phyloP scores from a whole-genome alignment of 495 filamentous ascomycete genomes.

The Penicillium maclennaniae region DNA sequence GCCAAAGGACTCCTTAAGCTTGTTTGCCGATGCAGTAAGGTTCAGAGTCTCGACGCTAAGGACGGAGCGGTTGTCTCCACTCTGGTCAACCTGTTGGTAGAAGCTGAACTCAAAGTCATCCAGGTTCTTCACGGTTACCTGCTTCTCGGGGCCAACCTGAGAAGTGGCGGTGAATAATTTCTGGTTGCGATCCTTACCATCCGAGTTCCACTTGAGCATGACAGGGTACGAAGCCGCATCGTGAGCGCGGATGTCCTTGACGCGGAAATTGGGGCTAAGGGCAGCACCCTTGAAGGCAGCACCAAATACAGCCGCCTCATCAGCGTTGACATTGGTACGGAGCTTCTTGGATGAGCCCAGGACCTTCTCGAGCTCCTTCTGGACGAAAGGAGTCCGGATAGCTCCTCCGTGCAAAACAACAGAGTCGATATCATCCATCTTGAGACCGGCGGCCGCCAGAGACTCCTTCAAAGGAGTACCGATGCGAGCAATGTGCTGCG shows the following conservation, averaged over 20 bases:
- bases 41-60: conserved; percentile 68
- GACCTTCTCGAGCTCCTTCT: conserved; percentile 77
- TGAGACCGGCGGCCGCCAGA: conserved; percentile 65
- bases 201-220: conserved; percentile 61
- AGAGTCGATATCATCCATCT: conserved; percentile 75
- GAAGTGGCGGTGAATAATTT: conserved; percentile 78
- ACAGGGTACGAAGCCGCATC: conserved; percentile 72
- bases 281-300: conserved; percentile 92
- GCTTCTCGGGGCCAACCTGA: conserved; percentile 73
- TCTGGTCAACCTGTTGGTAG: conserved; percentile 60
- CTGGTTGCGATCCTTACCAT: conserved; percentile 62
- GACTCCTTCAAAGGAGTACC: conserved; percentile 67
- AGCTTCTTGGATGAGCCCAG: conserved; percentile 72
- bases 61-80: conserved; percentile 49
- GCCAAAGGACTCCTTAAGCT: conserved; percentile 69
- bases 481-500: conserved; percentile 63
- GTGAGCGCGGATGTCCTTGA: conserved; percentile 85
- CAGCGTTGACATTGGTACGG: conserved; percentile 90
- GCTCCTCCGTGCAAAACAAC: conserved; percentile 91
- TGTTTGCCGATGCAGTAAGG: conserved; percentile 72
- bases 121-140: conserved; percentile 80
- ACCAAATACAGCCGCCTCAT: conserved; percentile 95
- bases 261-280: conserved; percentile 87
- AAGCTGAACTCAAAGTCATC: conserved; percentile 81
- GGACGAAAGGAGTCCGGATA: conserved; percentile 89